Evolutionary conservation across 345 rosid genomes (phyloP), one percentile per base, ranked within the genome.

Genomic region (Salix udensis): DNA sequence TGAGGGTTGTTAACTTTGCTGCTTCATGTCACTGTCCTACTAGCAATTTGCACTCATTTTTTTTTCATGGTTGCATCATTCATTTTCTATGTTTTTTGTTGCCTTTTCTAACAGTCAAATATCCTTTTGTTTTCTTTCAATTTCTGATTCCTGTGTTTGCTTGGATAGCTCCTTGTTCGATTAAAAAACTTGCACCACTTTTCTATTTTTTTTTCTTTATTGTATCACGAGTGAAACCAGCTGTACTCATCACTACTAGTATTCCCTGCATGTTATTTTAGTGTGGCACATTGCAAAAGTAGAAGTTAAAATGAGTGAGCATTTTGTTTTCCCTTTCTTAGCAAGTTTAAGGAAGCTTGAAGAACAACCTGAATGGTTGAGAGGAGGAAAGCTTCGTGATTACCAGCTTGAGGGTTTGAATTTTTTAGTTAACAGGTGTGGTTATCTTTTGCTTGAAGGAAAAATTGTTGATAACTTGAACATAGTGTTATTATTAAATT

Each of bases 361-460:
- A 52, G 92, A 96, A 81, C 99, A 96, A 76, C 99, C 99, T 40
- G 97, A 89, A 79, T 96, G 99, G 99, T 83, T 96, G 72, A 87
- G 75, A 82, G 98, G 96, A 79, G 99, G 99, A 83, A 94, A 88
- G 77, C 97, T 96, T 79, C 98, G 98, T 77, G 99, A 96, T 83
- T 96, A 94, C 85, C 99, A 96, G 79, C 91, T 96, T 50, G 97
- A 96, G 84, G 99, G 99, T 81, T 81, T 96, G 82, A 96, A 94
- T 85, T 96, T 96, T 83, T 97, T 96, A 75, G 98, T 96, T 48
- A 96, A 96, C 80, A 96, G 99, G 99, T 92, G 71, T 74, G 77
- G 36, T 79, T 82, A 74, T 82, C 78, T 31, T 55, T 76, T 74
- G 21, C 8, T 18, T 62, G 15, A 52, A 67, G 39, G 39, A 5